Conservation (phyloP, 2,329 filamentous ascomycete species). For the Chaetoscypha palmicola region DNA sequence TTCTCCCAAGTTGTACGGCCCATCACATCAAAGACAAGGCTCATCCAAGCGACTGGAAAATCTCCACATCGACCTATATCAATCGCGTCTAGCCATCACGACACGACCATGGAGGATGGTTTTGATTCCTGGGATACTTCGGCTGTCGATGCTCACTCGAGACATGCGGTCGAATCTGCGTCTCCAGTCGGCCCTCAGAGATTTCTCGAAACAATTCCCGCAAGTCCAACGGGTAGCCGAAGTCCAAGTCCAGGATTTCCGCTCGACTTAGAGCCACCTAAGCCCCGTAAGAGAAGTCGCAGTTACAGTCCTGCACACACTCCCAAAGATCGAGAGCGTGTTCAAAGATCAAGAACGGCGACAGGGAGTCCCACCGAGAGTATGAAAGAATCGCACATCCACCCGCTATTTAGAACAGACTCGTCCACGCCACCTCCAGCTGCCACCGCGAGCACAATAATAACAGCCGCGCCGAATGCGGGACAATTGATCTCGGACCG, state of each 20-base stretch:
- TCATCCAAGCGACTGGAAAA: constrained; percentile 41
- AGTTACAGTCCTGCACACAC: constrained; percentile 28
- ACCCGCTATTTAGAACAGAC: constrained; percentile 70
- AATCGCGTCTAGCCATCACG: constrained; percentile 37
- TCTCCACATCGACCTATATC: constrained; percentile 38
- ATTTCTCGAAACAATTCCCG: constrained; percentile 65
- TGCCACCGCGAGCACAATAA: constrained; percentile 61
- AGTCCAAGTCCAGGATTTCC: constrained; percentile 56
- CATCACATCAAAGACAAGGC: constrained; percentile 48
- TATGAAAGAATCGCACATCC: constrained; percentile 58
- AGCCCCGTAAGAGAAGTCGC: constrained; percentile 25
- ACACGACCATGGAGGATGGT: constrained; percentile 43
- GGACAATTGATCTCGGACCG: constrained; percentile 55
- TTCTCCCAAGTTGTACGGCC: constrained; percentile 45
- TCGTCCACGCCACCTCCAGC: constrained; percentile 60
- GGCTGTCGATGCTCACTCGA: constrained; percentile 54
- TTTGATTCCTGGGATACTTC: constrained; percentile 75
- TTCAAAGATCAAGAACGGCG: constrained; percentile 9
- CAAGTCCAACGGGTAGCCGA: constrained; percentile 56
- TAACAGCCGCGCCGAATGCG: constrained; percentile 62
- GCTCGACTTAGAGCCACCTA: constrained; percentile 48
- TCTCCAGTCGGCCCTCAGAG: constrained; percentile 30
- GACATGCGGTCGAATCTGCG: constrained; percentile 46
- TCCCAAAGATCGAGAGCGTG: constrained; percentile 10
- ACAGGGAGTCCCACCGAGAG: constrained; percentile 32